A percentile compares a stretch with the other conserved stretches of the same genome.
These are phyloP conservation scores for Dittrichia graveolens DNA, from an alignment of 129 eudicot genomes.

Conservation along the genomic window DNA sequence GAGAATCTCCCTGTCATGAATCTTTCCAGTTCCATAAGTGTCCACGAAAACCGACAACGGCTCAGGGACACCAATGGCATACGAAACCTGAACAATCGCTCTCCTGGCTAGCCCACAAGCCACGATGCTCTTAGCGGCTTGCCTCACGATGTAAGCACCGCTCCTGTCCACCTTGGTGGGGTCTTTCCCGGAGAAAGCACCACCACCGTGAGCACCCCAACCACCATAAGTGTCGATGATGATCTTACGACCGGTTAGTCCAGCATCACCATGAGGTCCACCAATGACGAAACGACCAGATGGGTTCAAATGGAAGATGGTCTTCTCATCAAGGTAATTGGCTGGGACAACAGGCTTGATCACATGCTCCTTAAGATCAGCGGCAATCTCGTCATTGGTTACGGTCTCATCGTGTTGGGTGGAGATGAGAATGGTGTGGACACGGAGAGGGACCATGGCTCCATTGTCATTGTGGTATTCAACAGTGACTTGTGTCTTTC, in stretches of 20 bases:
- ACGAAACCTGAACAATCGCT: slow-evolving; percentile 65
- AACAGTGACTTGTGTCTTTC: slow-evolving; percentile 62
- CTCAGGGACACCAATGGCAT: slow-evolving; percentile 67
- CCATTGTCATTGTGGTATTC: slow-evolving; percentile 64
- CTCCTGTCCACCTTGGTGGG: slow-evolving; percentile 73
- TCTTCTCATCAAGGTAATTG: slow-evolving; percentile 64
- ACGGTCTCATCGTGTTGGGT: slow-evolving; percentile 69
- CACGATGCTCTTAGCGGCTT: slow-evolving; percentile 68
- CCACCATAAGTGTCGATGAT: slow-evolving; percentile 66
- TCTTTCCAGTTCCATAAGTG: slow-evolving; percentile 61
- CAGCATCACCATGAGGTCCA: slow-evolving; percentile 73
- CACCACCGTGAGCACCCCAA: slow-evolving; percentile 73
- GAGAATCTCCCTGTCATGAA: slow-evolving; percentile 57
- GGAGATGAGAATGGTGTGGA: slow-evolving; percentile 62
- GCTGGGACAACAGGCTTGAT: slow-evolving; percentile 62
- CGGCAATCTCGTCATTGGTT: slow-evolving; percentile 63
- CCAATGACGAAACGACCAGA: slow-evolving; percentile 69
- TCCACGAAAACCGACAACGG: slow-evolving; percentile 68
- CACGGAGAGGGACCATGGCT: slow-evolving; percentile 63
- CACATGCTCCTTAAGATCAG: slow-evolving; percentile 64
- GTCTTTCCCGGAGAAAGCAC: slow-evolving; percentile 71
- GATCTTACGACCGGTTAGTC: slow-evolving; percentile 69
- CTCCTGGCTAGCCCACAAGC: slow-evolving; percentile 62
- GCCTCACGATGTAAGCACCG: slow-evolving; percentile 70
- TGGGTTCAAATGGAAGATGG: slow-evolving; percentile 66